These are phyloP conservation scores for Pseudogymnoascus sp. DNA, from an alignment of 2,329 filamentous ascomycete genomes.

Conservation along the genomic window DNA sequence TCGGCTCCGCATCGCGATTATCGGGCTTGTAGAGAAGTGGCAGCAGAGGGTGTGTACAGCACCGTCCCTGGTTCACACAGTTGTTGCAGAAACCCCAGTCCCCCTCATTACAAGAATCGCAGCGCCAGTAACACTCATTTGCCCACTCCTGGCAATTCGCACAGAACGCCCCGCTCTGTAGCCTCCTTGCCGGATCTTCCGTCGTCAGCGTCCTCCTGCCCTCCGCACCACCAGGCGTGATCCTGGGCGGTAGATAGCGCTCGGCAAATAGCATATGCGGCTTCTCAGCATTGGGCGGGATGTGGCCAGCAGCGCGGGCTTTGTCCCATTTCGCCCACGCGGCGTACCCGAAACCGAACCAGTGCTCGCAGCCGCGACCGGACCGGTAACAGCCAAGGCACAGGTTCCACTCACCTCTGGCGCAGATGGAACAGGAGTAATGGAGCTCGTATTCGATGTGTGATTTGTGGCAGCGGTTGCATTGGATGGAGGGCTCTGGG, in stretches of 20 bases:
- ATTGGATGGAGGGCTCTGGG: slow-evolving; percentile 64
- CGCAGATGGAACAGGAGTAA: slow-evolving; percentile 70
- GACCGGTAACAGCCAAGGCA: slow-evolving; percentile 73
- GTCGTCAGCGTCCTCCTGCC: slow-evolving; percentile 51
- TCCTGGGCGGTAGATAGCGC: slow-evolving; percentile 46
- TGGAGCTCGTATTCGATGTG: slow-evolving; percentile 82
- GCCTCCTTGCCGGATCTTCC: slow-evolving; percentile 57
- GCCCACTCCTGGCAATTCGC: slow-evolving; percentile 63
- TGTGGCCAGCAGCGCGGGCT: slow-evolving; percentile 29
- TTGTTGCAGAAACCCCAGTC: slow-evolving; percentile 91
- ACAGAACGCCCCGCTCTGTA: slow-evolving; percentile 81
- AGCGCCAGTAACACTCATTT: slow-evolving; percentile 86
- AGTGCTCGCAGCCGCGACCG: slow-evolving; percentile 71
- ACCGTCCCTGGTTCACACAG: slow-evolving; percentile 75
- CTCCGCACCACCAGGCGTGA: slow-evolving; percentile 43
- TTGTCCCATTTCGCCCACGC: slow-evolving; percentile 62
- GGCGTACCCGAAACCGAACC: slow-evolving; percentile 77
- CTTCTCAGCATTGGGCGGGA: slow-evolving; percentile 32
- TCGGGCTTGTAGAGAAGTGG: slow-evolving; percentile 58
- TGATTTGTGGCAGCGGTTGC: slow-evolving; percentile 58
- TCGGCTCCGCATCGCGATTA: slow-evolving; percentile 27
- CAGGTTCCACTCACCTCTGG: slow-evolving; percentile 64
- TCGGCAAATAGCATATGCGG: slow-evolving; percentile 53
- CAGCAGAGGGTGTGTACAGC: slow-evolving; percentile 74
- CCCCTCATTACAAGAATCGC: slow-evolving; percentile 76